Percentiles rank a stretch among this genome's conserved stretches.
Conservation (phyloP, 202 grass and related monocot species). For the Elaeis oleifera region DNA sequence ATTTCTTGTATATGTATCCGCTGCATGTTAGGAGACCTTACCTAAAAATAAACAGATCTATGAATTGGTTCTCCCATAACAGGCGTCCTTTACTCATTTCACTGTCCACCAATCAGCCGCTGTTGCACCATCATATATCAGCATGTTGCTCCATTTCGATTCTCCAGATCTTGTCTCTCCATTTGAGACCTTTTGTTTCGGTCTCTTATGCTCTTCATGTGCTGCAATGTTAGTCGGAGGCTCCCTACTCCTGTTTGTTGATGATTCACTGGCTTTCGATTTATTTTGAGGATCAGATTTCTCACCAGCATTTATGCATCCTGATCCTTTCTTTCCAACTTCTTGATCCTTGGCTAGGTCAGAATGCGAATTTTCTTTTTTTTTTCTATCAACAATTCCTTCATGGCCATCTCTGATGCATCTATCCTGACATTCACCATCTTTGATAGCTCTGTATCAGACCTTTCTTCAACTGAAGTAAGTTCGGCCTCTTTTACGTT, state of each 20-base stretch:
- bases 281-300: slow-evolving; percentile 20
- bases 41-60: too few species aligned
- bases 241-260: background rate
- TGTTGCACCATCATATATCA: too few species aligned
- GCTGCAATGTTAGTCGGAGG: too few species aligned
- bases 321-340: slow-evolving; percentile 17
- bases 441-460: slow-evolving; percentile 45
- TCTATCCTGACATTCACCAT: slow-evolving; percentile 48
- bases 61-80: too few species aligned
- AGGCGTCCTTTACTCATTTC: too few species aligned
- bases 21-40: too few species aligned
- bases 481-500: slow-evolving; percentile 54
- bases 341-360: slow-evolving; percentile 16
- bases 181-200: too few species aligned
- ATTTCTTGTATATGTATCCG: too few species aligned
- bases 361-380: slow-evolving; percentile 12
- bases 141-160: too few species aligned
- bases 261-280: background rate
- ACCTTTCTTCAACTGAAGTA: slow-evolving; percentile 45
- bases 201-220: too few species aligned
- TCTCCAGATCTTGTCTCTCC: too few species aligned
- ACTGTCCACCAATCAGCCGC: too few species aligned
- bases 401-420: slow-evolving; percentile 49
- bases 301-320: slow-evolving; percentile 19
- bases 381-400: slow-evolving; percentile 60